Conservation (phyloP, 2,329 filamentous ascomycete species). For the Penicillium sp. region DNA sequence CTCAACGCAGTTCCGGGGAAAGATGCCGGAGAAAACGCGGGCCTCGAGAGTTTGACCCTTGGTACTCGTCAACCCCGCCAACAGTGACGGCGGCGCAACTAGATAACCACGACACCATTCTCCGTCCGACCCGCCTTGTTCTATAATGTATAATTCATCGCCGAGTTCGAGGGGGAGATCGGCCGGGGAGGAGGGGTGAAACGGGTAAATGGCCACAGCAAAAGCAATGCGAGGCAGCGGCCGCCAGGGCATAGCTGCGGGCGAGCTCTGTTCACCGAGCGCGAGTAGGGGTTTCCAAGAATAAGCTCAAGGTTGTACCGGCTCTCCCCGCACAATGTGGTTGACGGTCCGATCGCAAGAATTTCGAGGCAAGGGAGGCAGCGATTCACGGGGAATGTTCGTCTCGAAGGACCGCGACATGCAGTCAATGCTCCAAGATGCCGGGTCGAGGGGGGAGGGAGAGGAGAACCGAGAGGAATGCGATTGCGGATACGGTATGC, state of each 20-base stretch:
- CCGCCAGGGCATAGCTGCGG: conserved; percentile 81
- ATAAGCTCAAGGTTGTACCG: conserved; percentile 20
- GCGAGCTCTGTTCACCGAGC: conserved; percentile 4
- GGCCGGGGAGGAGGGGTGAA: conserved; percentile 78
- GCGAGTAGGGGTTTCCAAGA: conserved; percentile 5
- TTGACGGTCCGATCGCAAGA: conserved; percentile 18
- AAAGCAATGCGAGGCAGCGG: conserved; percentile 96
- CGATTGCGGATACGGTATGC: conserved; percentile 18
- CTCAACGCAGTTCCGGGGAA: conserved; percentile 91
- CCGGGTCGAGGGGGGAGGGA: conserved; percentile 9
- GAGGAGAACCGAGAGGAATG: conserved; percentile 24
- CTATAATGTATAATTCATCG: conserved; percentile 98
- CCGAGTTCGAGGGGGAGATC: conserved; percentile 96
- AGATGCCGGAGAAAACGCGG: conserved; percentile 97
- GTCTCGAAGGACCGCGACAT: conserved; percentile 29
- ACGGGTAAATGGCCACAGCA: conserved; percentile 93
- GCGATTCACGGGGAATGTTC: conserved; percentile 25
- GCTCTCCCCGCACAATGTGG: conserved; percentile 24
- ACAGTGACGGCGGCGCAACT: conserved; percentile 85
- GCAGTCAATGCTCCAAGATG: conserved; percentile 13
- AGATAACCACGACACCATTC: conserved; percentile 95
- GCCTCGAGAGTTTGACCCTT: conserved; percentile 93
- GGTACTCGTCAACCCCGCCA: conserved; percentile 84
- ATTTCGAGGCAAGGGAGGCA: conserved; percentile 10
- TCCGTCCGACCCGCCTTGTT: conserved; percentile 80